phyloP scores from a whole-genome alignment of 2,329 filamentous ascomycete species.

The Aspergillus floridensis region DNA sequence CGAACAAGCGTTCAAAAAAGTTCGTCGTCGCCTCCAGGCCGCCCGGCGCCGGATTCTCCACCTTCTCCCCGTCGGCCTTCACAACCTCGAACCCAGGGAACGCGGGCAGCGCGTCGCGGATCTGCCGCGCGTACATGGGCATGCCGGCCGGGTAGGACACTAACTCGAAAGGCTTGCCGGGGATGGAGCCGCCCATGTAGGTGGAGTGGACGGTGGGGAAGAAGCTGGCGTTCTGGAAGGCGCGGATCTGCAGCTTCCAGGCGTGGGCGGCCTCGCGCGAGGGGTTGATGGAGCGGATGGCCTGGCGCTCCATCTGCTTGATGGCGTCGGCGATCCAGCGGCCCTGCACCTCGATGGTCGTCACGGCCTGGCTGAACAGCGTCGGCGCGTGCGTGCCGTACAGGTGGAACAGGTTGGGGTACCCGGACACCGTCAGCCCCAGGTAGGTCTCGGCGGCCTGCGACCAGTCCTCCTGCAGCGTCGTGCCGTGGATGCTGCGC shows the following conservation, averaged over 20 bases:
- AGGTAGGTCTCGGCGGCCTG: constrained; percentile 42
- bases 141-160: constrained; percentile 42
- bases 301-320: constrained; percentile 46
- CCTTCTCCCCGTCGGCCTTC: not conserved
- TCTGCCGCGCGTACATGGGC: constrained; percentile 18
- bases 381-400: constrained; percentile 59
- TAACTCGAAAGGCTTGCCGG: constrained; percentile 54
- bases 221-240: constrained; percentile 47
- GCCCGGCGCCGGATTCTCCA: not conserved
- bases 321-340: constrained; percentile 55
- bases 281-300: constrained; percentile 53
- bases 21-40: not conserved
- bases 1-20: not conserved
- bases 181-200: constrained; percentile 58
- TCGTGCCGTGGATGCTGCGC: constrained; percentile 29
- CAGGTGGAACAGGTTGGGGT: constrained; percentile 53
- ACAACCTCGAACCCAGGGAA: constrained; percentile 9
- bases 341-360: constrained; percentile 55
- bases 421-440: constrained; percentile 44
- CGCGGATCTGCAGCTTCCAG: constrained; percentile 53
- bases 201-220: constrained; percentile 52
- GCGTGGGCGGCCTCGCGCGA: constrained; percentile 44
- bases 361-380: constrained; percentile 56
- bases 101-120: constrained; percentile 9
- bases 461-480: constrained; percentile 39